These are phyloP conservation scores for Boletus semigastroideus DNA, from an alignment of 1,284 basidiomycete species.

Conservation along the genomic window DNA sequence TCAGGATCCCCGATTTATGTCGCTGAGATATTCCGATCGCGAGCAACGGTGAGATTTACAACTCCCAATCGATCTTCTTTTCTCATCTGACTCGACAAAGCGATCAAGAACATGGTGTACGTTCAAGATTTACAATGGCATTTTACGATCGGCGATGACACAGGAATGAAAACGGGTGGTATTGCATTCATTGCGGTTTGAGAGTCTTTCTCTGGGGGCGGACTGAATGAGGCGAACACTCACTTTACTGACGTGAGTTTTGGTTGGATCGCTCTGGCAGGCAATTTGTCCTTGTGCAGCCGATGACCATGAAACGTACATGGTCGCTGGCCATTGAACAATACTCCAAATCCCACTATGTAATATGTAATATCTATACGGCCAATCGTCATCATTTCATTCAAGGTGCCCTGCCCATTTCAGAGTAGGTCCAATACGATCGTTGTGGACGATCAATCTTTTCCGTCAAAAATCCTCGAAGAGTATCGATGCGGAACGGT, in stretches of 20 bases:
- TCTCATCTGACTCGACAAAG: conserved; percentile 28
- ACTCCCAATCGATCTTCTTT: neutral
- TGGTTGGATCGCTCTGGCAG: neutral
- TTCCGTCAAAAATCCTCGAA: too few species aligned
- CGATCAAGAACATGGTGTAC: conserved; percentile 37
- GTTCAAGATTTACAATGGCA: conserved; percentile 32
- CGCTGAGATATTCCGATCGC: conserved; percentile 46
- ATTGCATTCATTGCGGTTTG: neutral
- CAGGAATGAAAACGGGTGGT: neutral
- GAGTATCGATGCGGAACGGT: too few species aligned
- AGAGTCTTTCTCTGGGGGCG: too few species aligned
- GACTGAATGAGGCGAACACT: neutral
- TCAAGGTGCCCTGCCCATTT: too few species aligned
- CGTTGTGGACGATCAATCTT: too few species aligned
- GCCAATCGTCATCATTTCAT: too few species aligned
- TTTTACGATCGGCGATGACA: conserved; percentile 17
- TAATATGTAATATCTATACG: too few species aligned
- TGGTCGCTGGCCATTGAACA: too few species aligned
- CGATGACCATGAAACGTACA: neutral
- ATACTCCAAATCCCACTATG: too few species aligned
- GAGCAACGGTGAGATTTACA: conserved; percentile 41
- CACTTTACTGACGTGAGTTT: neutral
- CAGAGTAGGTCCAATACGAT: too few species aligned
- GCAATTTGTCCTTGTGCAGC: neutral
- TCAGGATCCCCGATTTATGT: conserved; percentile 27